These are phyloP conservation scores for Paramecium biaurelia DNA, from an alignment of 73 alveolate species.

Conservation along the genomic window DNA sequence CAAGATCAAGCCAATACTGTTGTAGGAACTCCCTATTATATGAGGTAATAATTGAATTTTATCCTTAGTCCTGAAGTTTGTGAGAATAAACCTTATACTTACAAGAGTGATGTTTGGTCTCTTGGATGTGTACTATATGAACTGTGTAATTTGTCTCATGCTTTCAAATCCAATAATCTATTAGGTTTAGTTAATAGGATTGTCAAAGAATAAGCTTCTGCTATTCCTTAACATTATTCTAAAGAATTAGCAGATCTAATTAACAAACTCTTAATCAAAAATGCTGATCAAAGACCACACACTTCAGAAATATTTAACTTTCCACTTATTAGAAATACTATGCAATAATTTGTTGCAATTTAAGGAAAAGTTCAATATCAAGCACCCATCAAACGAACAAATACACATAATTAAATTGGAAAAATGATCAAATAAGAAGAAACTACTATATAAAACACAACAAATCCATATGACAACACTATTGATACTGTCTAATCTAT, in stretches of 20 bases:
- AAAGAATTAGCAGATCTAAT: slow-evolving; percentile 47
- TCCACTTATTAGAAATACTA: not conserved
- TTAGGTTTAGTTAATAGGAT: slow-evolving; percentile 88
- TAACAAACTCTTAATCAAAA: slow-evolving; percentile 13
- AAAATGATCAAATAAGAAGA: slow-evolving; percentile 38
- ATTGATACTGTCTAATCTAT: slow-evolving; percentile 28
- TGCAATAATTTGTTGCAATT: not conserved
- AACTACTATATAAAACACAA: not conserved
- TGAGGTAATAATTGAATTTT: slow-evolving; percentile 34
- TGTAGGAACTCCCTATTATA: slow-evolving; percentile 94
- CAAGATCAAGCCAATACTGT: slow-evolving; percentile 88
- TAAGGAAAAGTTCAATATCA: not conserved
- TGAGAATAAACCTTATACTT: slow-evolving; percentile 91
- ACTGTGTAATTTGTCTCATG: slow-evolving; percentile 92
- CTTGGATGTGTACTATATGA: slow-evolving; percentile 98
- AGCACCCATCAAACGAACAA: slow-evolving; percentile 22
- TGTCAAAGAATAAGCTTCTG: slow-evolving; percentile 85
- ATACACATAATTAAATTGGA: slow-evolving; percentile 34
- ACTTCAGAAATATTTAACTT: not conserved
- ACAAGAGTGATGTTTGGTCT: slow-evolving; percentile 97
- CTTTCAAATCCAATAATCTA: slow-evolving; percentile 94
- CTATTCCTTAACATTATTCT: slow-evolving; percentile 86
- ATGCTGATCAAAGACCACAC: slow-evolving; percentile 9
- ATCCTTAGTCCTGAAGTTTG: slow-evolving; percentile 81
- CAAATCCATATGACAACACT: not conserved